A percentile compares a stretch with the other conserved stretches of the same genome.
Evolutionary conservation across 345 rosid species (phyloP).

Genomic region (Mallotus nudiflorus): DNA sequence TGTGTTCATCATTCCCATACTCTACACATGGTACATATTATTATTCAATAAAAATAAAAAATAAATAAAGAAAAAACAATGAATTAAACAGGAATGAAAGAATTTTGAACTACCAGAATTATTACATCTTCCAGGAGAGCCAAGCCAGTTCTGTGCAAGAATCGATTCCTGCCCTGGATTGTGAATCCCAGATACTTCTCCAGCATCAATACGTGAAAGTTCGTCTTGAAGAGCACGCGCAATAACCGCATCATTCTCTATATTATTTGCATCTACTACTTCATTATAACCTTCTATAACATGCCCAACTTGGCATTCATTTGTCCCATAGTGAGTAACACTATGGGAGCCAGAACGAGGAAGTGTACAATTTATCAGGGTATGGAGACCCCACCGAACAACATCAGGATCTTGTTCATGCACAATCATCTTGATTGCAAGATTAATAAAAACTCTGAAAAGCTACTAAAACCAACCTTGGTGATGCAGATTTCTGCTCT

Average conservation of each 20-base stretch:
- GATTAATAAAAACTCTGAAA: background rate
- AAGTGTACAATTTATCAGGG: slow-evolving; percentile 51
- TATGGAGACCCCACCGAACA: slow-evolving; percentile 77
- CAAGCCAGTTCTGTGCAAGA: slow-evolving; percentile 65
- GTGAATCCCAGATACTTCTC: slow-evolving; percentile 44
- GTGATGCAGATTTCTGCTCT: background rate
- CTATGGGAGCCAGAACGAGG: slow-evolving; percentile 53
- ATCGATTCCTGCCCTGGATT: slow-evolving; percentile 44
- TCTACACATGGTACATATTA: slow-evolving; percentile 30
- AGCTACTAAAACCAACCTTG: background rate
- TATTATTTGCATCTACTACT: slow-evolving; percentile 27
- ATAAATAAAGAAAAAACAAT: slow-evolving; percentile 1
- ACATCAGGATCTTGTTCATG: slow-evolving; percentile 66
- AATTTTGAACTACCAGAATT: slow-evolving; percentile 29
- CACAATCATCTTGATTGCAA: slow-evolving; percentile 32
- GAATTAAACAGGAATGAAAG: slow-evolving; percentile 15
- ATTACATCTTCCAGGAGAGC: slow-evolving; percentile 27
- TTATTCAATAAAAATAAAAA: slow-evolving; percentile 3
- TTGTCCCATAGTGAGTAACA: slow-evolving; percentile 51
- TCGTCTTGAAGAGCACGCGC: slow-evolving; percentile 80
- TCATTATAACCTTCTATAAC: slow-evolving; percentile 58
- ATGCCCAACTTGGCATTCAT: slow-evolving; percentile 43
- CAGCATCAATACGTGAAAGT: slow-evolving; percentile 57
- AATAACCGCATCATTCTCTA: slow-evolving; percentile 75
- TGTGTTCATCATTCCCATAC: slow-evolving; percentile 19